Conservation (phyloP, 192 early-diverging fungal species). For the Podila epicladia region DNA sequence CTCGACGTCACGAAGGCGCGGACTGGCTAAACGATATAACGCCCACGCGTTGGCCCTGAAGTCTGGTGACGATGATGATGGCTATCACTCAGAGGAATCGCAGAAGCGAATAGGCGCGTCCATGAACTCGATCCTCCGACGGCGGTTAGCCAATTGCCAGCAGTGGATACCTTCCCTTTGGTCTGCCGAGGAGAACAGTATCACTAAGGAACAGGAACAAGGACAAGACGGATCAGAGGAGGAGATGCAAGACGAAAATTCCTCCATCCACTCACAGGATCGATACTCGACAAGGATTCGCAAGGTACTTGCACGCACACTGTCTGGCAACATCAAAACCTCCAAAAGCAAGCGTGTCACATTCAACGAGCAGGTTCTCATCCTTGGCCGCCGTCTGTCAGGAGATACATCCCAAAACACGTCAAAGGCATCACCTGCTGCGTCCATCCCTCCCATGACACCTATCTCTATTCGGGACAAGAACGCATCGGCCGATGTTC, state of each 20-base stretch:
- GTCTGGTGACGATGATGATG: slow-evolving; percentile 11
- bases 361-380: slow-evolving; percentile 40
- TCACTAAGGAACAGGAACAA: not conserved
- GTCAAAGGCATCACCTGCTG: not conserved
- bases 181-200: slow-evolving; percentile 22
- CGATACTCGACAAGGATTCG: slow-evolving; percentile 8
- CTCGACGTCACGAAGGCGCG: not conserved
- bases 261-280: not conserved
- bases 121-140: slow-evolving; percentile 38
- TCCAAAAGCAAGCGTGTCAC: slow-evolving; percentile 39
- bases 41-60: slow-evolving; percentile 4
- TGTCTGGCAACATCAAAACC: slow-evolving; percentile 16
- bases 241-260: not conserved
- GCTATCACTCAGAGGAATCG: slow-evolving; percentile 17
- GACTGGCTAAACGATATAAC: not conserved
- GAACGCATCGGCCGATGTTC: not conserved
- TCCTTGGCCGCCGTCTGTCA: slow-evolving; percentile 40
- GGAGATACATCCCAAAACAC: not conserved
- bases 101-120: slow-evolving; percentile 13
- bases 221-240: not conserved
- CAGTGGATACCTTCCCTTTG: slow-evolving; percentile 35
- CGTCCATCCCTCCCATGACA: not conserved
- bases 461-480: not conserved
- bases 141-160: slow-evolving; percentile 14
- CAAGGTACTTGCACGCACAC: slow-evolving; percentile 10